Base-by-base conservation (phyloP, 2,329 filamentous ascomycete genomes). In the Plectosphaerella sp. region DNA sequence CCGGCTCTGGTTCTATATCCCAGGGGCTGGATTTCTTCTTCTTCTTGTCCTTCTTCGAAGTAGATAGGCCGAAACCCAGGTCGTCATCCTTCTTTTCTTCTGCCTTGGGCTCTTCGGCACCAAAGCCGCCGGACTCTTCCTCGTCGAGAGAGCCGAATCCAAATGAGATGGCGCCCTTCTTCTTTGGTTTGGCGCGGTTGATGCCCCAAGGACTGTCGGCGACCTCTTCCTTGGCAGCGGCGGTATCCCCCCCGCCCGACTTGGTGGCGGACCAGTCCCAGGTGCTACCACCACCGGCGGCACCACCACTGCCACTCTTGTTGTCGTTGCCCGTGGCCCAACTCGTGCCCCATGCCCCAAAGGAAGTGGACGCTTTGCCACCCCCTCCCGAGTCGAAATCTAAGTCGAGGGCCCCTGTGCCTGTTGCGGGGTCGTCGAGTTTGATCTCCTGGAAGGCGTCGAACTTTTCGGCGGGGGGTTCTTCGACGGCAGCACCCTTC, bases 371-470 rank as follows among this genome's bases (percentile, higher is more conserved):
- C 39, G 67, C 62, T 57, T 79, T 79, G 12, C 63, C 63, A 37
- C 72, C 72, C 5, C 67, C 65, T 22, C 71, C 68, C n/a, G 71
- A 64, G 48, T 77, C 78, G 59, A 84, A 77, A 54, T 73, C 78
- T 14, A 83, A 62, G 55, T 84, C 80, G 6, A 83, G 63, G 51
- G 81, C 79, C 1, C 82, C 80, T n/a, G 49, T 47, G 47, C 48
- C 49, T 20, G 42, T 47, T 18, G 72, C 75, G 24, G 69, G 63
- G 52, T 86, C 83, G 57, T 84, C 79, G 24, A 90, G 67, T 60
- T 83, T 87, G 58, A 91, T 83, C 25, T 89, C 85, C 45, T 88
- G 77, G 58, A 89, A 89, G 6, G 65, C 58, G 48, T 74, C 75
- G 20, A 63, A 60, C 3, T 64, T 54, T 12, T 63, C 42, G 15